A percentile compares a stretch with the other conserved stretches of the same genome.
Evolutionary conservation across 2,329 filamentous ascomycete species (phyloP).

Genomic region (Talaromyces sp.): DNA sequence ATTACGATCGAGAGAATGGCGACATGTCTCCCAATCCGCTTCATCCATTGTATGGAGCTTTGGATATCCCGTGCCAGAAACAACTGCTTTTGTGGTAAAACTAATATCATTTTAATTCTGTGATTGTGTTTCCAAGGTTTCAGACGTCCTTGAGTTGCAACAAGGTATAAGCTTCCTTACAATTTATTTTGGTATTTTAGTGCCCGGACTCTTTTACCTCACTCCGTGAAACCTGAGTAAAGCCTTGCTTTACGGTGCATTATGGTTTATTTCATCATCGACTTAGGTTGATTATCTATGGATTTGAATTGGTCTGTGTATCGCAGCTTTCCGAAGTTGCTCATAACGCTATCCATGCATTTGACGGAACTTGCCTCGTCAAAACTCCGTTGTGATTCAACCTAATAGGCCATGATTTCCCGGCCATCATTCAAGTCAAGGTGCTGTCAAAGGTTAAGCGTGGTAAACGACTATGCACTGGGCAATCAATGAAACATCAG

Average conservation of each 20-base stretch:
- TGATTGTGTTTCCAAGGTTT: not conserved
- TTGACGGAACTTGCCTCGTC: not conserved
- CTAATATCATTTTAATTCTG: not conserved
- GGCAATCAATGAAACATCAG: not conserved
- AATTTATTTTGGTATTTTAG: not conserved
- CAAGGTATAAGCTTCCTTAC: not conserved
- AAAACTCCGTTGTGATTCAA: not conserved
- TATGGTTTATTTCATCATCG: not conserved
- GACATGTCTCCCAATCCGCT: slow-evolving; percentile 2
- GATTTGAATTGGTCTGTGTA: not conserved
- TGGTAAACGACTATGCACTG: not conserved
- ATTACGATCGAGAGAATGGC: not conserved
- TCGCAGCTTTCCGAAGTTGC: not conserved
- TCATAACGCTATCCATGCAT: not conserved
- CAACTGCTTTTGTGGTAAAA: not conserved
- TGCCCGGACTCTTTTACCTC: not conserved
- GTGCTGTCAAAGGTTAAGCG: not conserved
- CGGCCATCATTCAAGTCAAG: not conserved
- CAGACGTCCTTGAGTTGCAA: not conserved
- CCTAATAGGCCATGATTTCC: not conserved
- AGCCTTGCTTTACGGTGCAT: not conserved
- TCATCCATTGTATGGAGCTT: not conserved
- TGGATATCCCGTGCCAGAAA: not conserved
- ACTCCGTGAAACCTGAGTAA: not conserved
- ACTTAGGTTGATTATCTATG: not conserved